A percentile compares a stretch with the other conserved stretches of the same genome.
phyloP scores from a whole-genome alignment of 208 protist genomes.

The Kentomonas sorsogonicus region DNA sequence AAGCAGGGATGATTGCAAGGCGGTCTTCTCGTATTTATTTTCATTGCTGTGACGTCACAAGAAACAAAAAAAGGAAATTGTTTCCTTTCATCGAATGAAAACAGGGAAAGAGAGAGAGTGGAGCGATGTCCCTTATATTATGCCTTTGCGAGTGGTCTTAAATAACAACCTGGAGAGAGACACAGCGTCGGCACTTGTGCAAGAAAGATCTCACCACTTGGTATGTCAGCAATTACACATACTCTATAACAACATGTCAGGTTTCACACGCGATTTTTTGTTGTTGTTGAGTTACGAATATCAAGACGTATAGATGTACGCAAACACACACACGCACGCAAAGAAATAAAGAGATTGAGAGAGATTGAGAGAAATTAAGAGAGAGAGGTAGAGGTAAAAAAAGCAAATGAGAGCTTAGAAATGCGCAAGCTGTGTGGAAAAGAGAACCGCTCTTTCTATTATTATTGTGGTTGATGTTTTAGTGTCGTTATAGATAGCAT shows the following conservation, averaged over 20 bases:
- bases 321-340: slow-evolving; percentile 1
- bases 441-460: not conserved
- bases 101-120: slow-evolving; percentile 3
- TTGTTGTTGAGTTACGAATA: too few relatives aligned
- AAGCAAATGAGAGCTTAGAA: not conserved
- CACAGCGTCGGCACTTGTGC: too few relatives aligned
- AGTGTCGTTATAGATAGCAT: too few relatives aligned
- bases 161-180: too few relatives aligned
- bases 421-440: not conserved
- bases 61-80: slow-evolving; percentile 1
- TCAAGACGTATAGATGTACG: too few relatives aligned
- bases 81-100: slow-evolving; percentile 1
- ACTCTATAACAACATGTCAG: too few relatives aligned
- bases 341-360: not conserved
- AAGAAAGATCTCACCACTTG: not conserved
- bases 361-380: not conserved
- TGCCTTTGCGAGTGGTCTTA: too few relatives aligned
- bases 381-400: slow-evolving; percentile 4
- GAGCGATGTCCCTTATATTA: not conserved
- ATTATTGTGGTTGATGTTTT: too few relatives aligned
- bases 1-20: too few relatives aligned
- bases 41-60: not conserved
- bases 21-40: not conserved
- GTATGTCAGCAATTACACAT: too few relatives aligned
- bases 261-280: too few relatives aligned